These are phyloP conservation scores for Nitzschia sp. DNA, from an alignment of 108 stramenopile genomes.

Conservation along the genomic window DNA sequence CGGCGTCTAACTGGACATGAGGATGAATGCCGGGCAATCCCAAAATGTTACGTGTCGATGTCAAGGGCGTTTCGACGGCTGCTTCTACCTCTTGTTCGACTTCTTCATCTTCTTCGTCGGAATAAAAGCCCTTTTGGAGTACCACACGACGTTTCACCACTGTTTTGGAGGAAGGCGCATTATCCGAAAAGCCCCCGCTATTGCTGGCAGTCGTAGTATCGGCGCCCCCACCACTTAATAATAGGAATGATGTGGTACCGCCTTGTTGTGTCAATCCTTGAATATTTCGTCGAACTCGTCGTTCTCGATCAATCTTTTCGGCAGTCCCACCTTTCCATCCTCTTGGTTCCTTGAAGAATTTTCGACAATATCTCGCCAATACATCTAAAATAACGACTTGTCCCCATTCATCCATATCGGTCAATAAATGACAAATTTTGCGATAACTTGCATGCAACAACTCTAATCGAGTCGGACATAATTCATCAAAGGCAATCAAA, in stretches of 20 bases:
- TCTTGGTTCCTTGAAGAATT: slow-evolving; percentile 82
- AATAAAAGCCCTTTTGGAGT: slow-evolving; percentile 95
- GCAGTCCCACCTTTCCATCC: slow-evolving; percentile 65
- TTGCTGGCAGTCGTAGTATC: not conserved
- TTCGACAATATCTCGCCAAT: slow-evolving; percentile 90
- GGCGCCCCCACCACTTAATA: not conserved
- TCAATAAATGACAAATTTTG: slow-evolving; percentile 95
- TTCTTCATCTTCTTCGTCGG: slow-evolving; percentile 94
- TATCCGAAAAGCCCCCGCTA: not conserved
- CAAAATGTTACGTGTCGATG: slow-evolving; percentile 8
- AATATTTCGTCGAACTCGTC: slow-evolving; percentile 62
- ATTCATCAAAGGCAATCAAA: slow-evolving; percentile 89
- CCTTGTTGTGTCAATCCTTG: not conserved
- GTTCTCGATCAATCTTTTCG: slow-evolving; percentile 76
- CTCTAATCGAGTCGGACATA: slow-evolving; percentile 90
- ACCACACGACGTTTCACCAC: slow-evolving; percentile 76
- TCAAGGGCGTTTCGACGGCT: not conserved
- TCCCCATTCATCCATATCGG: slow-evolving; percentile 99
- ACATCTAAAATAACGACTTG: slow-evolving; percentile 89
- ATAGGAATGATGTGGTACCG: too few relatives aligned
- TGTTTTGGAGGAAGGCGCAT: slow-evolving; percentile 13
- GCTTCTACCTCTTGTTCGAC: slow-evolving; percentile 77
- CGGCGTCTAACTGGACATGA: slow-evolving; percentile 37
- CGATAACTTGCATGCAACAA: slow-evolving; percentile 92
- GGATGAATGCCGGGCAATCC: slow-evolving; percentile 29